Evolutionary conservation across 140 eudicot genomes (phyloP), one percentile per base, ranked within the genome.

Genomic region (Eryngium alpinum): DNA sequence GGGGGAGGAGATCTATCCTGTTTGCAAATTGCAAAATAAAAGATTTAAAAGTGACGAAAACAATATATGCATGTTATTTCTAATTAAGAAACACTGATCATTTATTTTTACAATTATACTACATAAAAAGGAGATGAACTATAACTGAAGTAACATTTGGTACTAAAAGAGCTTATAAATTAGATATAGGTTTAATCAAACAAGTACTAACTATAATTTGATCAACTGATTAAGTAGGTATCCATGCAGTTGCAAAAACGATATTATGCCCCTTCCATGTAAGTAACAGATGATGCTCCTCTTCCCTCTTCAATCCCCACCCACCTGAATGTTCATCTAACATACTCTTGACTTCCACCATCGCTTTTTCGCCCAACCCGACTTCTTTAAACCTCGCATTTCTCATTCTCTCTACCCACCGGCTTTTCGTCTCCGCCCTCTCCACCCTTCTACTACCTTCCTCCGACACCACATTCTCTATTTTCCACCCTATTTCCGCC

Each of bases 221-320:
- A 38, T 38, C 46, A 38, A 38, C 46, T 38, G 73, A 84, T 84
- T 80, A 86, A 75, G 79, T 70, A 84, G 98, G 94, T 72, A 87
- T 81, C 98, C 97, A 96, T 87, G 91, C 92, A 76, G 96, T 86
- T 63, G 98, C 97, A 88, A 96, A 96, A 10, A 93, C 97, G 75
- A 93, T 97, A 88, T 93, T 96, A 75, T 96, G 99, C 27, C 99
- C 99, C 86, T 96, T 96, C 99, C 99, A 96, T 0, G 98, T 96
- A 72, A 96, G 93, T 38, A 38, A 38, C 53, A 96, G 94, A 86
- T 91, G 88, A 86, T 96, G 91, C 49, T 93, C 96, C 32, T 95
- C 97, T 82, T 96, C 99, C 88, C 86, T 96, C 94, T 96, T 96
- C 53, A 92, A 73, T 44, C 99, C 99, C 99, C 99, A 96, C 43